A percentile compares a stretch with the other conserved stretches of the same genome.
phyloP scores from a whole-genome alignment of 345 rosid species.

The Moringa oleifera region DNA sequence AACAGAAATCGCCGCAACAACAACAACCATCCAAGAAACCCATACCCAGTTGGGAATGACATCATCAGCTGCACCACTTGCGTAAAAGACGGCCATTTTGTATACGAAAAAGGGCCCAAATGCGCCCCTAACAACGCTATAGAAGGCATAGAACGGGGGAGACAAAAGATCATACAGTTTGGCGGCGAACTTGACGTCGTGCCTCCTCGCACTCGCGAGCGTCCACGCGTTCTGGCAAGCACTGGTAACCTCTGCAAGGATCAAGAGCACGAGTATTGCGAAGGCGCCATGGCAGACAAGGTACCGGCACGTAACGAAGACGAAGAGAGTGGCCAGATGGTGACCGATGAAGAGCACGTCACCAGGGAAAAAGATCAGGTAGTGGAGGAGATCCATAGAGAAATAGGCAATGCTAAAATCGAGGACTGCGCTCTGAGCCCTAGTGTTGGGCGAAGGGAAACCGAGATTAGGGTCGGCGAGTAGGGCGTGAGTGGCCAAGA shows the following conservation, averaged over 20 bases:
- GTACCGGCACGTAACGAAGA: conserved; percentile 73
- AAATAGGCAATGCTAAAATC: conserved; percentile 85
- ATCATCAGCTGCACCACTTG: conserved; percentile 43
- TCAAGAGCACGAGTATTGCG: conserved; percentile 51
- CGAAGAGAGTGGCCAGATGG: conserved; percentile 83
- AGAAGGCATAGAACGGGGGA: conserved; percentile 64
- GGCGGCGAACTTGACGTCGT: conserved; percentile 32
- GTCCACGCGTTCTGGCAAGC: conserved; percentile 92
- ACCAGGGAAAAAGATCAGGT: conserved; percentile 60
- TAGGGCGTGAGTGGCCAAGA: conserved; percentile 13
- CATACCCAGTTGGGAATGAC: conserved; percentile 79
- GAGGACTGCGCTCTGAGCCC: conserved; percentile 47
- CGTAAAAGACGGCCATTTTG: conserved; percentile 51
- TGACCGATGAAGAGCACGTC: conserved; percentile 90
- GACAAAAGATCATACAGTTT: conserved; percentile 54
- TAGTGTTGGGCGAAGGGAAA: conserved; percentile 56
- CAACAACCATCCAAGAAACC: conserved; percentile 81
- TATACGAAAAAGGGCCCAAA: conserved; percentile 62
- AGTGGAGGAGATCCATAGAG: conserved; percentile 71
- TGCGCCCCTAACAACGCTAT: conserved; percentile 62
- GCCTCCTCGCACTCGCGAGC: conserved; percentile 51
- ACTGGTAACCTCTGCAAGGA: conserved; percentile 89
- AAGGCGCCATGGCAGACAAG: conserved; percentile 67
- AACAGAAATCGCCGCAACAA: conserved; percentile 54
- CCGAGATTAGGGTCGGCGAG: conserved; percentile 11